Percentiles rank a stretch among this genome's conserved stretches.
Evolutionary conservation across 805 yeast species (phyloP).

Genomic region (Suhomyces vadensis): DNA sequence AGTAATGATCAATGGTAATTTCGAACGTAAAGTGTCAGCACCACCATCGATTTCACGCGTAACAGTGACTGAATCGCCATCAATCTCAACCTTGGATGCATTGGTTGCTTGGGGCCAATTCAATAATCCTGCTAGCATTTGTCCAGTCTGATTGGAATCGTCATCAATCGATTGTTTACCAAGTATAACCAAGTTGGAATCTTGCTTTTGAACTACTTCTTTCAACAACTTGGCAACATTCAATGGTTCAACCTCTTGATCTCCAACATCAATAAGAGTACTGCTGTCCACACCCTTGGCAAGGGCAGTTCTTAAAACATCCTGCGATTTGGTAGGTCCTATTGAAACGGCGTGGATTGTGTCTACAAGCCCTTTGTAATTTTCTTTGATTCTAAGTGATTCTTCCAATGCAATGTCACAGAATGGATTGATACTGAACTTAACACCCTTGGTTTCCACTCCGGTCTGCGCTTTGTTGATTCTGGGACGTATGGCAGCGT

Average conservation of each 20-base stretch:
- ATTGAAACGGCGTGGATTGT: conserved; percentile 87
- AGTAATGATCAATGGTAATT: conserved; percentile 82
- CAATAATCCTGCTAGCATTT: conserved; percentile 89
- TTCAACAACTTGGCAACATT: conserved; percentile 83
- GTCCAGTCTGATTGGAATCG: conserved; percentile 94
- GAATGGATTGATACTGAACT: conserved; percentile 92
- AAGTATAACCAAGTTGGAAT: conserved; percentile 76
- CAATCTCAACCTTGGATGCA: conserved; percentile 78
- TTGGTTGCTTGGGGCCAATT: conserved; percentile 97
- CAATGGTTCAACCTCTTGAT: conserved; percentile 77
- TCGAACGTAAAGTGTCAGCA: conserved; percentile 73
- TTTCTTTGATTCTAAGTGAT: conserved; percentile 75
- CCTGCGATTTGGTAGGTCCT: conserved; percentile 86
- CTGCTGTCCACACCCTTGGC: conserved; percentile 94
- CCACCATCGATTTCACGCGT: conserved; percentile 97
- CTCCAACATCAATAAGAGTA: conserved; percentile 77
- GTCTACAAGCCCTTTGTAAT: conserved; percentile 67
- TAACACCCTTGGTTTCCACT: conserved; percentile 84
- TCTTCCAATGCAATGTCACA: conserved; percentile 98
- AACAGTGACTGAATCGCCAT: conserved; percentile 60
- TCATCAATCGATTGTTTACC: conserved; percentile 98
- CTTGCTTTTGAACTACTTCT: conserved; percentile 66
- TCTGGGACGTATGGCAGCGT: conserved; percentile 90
- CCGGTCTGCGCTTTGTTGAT: conserved; percentile 84
- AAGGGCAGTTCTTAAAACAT: conserved; percentile 80